Conservation (phyloP, 2,329 filamentous ascomycete species). For the Colletotrichum musicola region DNA sequence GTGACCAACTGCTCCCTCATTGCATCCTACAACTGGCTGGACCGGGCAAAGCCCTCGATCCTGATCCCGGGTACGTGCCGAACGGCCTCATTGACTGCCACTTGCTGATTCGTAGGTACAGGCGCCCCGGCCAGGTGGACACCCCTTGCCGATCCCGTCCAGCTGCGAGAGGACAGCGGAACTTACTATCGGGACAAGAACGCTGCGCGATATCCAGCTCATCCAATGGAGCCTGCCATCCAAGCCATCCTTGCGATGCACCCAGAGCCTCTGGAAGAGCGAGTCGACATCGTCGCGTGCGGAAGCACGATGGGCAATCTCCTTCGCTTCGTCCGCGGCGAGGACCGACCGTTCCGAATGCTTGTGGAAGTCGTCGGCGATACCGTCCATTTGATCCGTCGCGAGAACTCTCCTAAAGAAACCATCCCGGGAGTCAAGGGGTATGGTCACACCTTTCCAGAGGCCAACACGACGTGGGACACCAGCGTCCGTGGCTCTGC, state of each 20-base stretch:
- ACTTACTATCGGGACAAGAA: constrained; percentile 68
- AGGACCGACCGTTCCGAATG: constrained; percentile 67
- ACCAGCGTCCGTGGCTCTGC: constrained; percentile 63
- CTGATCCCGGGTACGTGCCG: constrained; percentile 48
- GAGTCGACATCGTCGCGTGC: constrained; percentile 70
- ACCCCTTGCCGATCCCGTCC: constrained; percentile 49
- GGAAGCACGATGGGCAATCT: constrained; percentile 72
- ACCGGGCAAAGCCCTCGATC: constrained; percentile 44
- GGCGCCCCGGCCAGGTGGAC: constrained; percentile 66
- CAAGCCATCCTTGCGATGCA: constrained; percentile 50
- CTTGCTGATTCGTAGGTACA: constrained; percentile 42
- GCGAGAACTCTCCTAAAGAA: constrained; percentile 71
- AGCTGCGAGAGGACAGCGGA: constrained; percentile 59
- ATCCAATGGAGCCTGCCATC: constrained; percentile 65
- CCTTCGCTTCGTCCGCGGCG: constrained; percentile 64
- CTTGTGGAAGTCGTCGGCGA: constrained; percentile 66
- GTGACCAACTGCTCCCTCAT: constrained; percentile 41
- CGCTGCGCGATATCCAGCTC: constrained; percentile 60
- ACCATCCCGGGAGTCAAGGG: constrained; percentile 67
- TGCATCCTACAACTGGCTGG: constrained; percentile 54
- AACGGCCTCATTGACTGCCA: no score
- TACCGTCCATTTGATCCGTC: constrained; percentile 73
- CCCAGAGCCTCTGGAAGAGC: constrained; percentile 46
- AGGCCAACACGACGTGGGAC: constrained; percentile 75
- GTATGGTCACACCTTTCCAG: constrained; percentile 76